Percentiles rank a stretch among this genome's conserved stretches.
phyloP scores from a whole-genome alignment of 2,329 filamentous ascomycete species.

The Cordyceps cateniannulata region DNA sequence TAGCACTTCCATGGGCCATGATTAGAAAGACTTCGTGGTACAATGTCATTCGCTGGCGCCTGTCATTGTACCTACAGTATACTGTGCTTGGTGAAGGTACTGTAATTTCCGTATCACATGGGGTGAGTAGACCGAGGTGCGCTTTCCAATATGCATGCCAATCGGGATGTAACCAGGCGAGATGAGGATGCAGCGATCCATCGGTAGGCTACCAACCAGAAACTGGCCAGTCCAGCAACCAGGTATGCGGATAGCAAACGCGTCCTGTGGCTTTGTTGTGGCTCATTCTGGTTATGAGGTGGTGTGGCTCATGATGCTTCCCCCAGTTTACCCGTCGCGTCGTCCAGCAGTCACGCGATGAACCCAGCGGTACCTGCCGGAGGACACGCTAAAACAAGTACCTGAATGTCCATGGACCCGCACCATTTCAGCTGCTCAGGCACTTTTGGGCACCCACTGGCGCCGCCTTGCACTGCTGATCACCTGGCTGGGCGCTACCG shows the following conservation, averaged over 20 bases:
- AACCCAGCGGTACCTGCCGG: slow-evolving; percentile 6
- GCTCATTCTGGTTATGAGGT: neutral
- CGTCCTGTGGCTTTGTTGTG: slow-evolving; percentile 5
- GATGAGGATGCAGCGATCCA: no score
- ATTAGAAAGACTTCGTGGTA: no score
- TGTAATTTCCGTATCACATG: no score
- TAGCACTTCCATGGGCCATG: neutral
- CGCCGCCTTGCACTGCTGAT: neutral
- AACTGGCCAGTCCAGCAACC: no score
- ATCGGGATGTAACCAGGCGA: no score
- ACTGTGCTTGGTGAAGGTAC: no score
- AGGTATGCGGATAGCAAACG: neutral
- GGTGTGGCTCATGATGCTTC: neutral
- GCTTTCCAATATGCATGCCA: no score
- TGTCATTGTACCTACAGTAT: no score
- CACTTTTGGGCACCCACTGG: neutral
- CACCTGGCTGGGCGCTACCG: neutral
- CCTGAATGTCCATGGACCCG: neutral
- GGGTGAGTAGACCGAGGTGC: no score
- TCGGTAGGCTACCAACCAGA: no score
- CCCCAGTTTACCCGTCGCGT: neutral
- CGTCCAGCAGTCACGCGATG: slow-evolving; percentile 5
- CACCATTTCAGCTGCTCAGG: neutral
- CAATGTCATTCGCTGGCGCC: no score
- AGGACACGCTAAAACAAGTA: slow-evolving; percentile 2